Conservation (phyloP, 495 filamentous ascomycete species). For the Penicillium antarcticum region DNA sequence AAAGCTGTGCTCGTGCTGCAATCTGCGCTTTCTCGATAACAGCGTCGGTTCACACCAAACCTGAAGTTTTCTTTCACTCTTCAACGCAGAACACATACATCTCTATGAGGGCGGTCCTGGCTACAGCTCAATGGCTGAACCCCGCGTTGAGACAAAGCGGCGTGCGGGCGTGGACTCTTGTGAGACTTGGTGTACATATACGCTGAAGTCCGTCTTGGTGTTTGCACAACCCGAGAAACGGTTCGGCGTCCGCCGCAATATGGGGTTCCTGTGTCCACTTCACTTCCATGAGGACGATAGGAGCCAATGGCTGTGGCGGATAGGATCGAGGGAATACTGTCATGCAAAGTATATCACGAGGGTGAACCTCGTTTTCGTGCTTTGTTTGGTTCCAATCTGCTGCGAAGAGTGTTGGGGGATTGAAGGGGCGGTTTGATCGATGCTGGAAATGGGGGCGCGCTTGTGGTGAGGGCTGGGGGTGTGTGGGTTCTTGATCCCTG, state of each 20-base stretch:
- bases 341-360: neutral
- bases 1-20: neutral
- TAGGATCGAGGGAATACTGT: constrained; percentile 13
- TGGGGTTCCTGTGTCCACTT: constrained; percentile 47
- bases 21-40: neutral
- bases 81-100: constrained; percentile 1
- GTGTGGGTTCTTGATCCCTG: constrained; percentile 8
- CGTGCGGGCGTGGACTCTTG: neutral
- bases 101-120: neutral
- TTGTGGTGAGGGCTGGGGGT: neutral
- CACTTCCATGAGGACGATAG: constrained; percentile 40
- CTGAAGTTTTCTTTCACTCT: neutral
- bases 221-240: neutral
- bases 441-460: neutral
- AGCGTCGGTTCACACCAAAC: neutral
- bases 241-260: constrained; percentile 26
- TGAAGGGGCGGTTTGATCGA: constrained; percentile 1
- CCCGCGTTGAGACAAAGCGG: neutral
- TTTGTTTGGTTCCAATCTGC: constrained; percentile 3
- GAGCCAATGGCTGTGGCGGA: constrained; percentile 50
- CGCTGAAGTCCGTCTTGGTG: neutral
- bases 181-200: constrained; percentile 1
- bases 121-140: neutral
- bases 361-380: constrained; percentile 9
- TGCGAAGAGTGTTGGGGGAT: neutral